Base-by-base conservation (phyloP, 768 basidiomycete genomes). In the Tylopilus balloui region DNA sequence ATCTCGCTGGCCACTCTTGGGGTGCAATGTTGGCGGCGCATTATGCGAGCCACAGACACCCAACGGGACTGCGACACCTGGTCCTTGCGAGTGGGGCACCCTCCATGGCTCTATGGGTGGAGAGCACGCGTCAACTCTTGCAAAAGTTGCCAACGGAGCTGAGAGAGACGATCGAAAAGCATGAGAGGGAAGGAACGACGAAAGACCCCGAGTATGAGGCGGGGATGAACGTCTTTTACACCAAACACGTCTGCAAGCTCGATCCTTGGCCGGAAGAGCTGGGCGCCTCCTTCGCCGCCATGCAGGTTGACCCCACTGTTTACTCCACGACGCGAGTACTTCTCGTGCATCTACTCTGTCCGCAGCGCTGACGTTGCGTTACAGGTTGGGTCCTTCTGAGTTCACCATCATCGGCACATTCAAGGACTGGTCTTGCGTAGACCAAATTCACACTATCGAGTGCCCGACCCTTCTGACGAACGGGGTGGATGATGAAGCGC, bases 1-100 rank as follows among this genome's bases (percentile, higher is more conserved):
- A 74, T 53, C 57, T 82, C 2, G 53, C 73, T 1, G 81, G 81
- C 0, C 80, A 82, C 41, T 80, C 77, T 5, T 80, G 80, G 80
- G 81, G 81, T 12, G 79, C 74, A 1, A 78, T 78, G 65, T 66
- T 82, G 9, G 78, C 66, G 0, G 53, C 65, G 6, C 69, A 75
- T 32, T 76, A 72, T 42, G 74, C 56, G 7, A 62, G 69, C 31
- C 55, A 64, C 14, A 63, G 66, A 12, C 65, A 72, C n/a, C 76
- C 76, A 3, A 20, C 44, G 0, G 74, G 74, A 0, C 50, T 78
- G 11, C 68, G 62, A 38, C 69, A 61, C 9, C 53, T 73, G 1
- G 61, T 72, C 23, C 54, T 73, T 15, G 59, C 64, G 6, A 71
- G 68, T 25, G 59, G 67, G 0, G 64, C 68, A 0, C 65, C 69